Base-by-base conservation (phyloP, 306 rosid genomes). In the Citrullus amarus region DNA sequence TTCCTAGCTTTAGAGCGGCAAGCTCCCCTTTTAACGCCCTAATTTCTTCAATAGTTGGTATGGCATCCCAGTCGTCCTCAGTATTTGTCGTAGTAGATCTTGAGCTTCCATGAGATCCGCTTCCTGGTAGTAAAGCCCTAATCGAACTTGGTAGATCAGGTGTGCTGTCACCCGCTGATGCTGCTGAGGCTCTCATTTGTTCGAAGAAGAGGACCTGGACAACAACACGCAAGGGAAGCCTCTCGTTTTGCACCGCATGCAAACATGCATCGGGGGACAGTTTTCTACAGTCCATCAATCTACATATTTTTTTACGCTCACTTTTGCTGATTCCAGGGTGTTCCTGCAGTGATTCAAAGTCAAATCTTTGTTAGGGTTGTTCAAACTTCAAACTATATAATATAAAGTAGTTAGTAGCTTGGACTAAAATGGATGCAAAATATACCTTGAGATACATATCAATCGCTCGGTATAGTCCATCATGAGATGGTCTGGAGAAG, bases 161-260 rank as follows among this genome's bases (percentile, higher is more conserved):
- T 3, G 91, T 89, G 84, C 80, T 87, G 79, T 51, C 88, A 59
- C 92, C 95, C 1, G 88, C 88, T 0, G 93, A 77, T 12, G 93
- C 53, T 28, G 90, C 25, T 41, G 98, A 58, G 41, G 88, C 88
- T 83, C 97, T 86, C 79, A 91, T 72, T 84, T 92, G 97, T 80
- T 95, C 98, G 56, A 95, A 95, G 87, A 91, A 95, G 71, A 95
- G 98, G 62, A 95, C 92, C 86, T 92, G 98, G 78, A 92, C 98
- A 1, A 91, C 91, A 0, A 89, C 91, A 5, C 97, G 90, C 73
- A 95, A 69, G 1, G 98, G 98, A 56, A 95, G 96, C 79, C 97
- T 86, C 88, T 95, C 97, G 36, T 92, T 95, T 88, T 95, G 98
- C 69, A 92, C 88, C 0, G 97, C 98, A 22, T 92, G 98, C 91